Evolutionary conservation across 129 eudicot species (phyloP), one percentile per base, ranked within the genome.

Genomic region (Flaveria sonorensis): DNA sequence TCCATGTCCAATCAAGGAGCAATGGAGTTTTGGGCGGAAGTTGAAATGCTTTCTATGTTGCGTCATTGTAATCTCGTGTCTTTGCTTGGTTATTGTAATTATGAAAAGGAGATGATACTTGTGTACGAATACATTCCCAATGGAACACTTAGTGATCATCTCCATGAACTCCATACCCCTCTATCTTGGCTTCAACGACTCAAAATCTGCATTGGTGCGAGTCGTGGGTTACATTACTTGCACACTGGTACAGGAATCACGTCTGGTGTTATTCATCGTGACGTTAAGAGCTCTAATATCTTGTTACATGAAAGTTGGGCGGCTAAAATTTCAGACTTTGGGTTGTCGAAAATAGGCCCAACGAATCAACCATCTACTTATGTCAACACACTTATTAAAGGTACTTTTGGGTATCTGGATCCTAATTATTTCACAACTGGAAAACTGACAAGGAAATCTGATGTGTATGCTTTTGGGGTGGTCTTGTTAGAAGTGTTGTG

Each of bases 111-210:
- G 59, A 71, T 73, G 82, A 71, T 84, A 23, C 74, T 80, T 39
- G 79, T 80, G 16, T 84, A 84, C 46, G 85, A 76, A 80, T 46
- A 30, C 32, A 63, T 63, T 15, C 21, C 78, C 10, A 67, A 70
- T 56, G 86, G 86, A n/a, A 81, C 83, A 36, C 85, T 86, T 53
- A 73, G 71, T 40, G 85, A 85, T 78, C 85, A 81, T 55, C 81
- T 85, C 10, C 81, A 81, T 59, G 73, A 64, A 69, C 7, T 59
- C 15, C 63, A 61, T 24, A 68, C 74, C 43, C 59, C 73, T 15
- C 73, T 79, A 62, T 64, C 79, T 42, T 79, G 83, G 83, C 15
- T 63, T 43, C 83, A 81, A 7, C 75, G 75, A 16, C 84, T 81
- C 52, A 81, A 72, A 4, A 67, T 81, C 8, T 81, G 84, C 80